Conservation (phyloP, 2,329 filamentous ascomycete genomes). For the Ascosphaera acerosa region DNA sequence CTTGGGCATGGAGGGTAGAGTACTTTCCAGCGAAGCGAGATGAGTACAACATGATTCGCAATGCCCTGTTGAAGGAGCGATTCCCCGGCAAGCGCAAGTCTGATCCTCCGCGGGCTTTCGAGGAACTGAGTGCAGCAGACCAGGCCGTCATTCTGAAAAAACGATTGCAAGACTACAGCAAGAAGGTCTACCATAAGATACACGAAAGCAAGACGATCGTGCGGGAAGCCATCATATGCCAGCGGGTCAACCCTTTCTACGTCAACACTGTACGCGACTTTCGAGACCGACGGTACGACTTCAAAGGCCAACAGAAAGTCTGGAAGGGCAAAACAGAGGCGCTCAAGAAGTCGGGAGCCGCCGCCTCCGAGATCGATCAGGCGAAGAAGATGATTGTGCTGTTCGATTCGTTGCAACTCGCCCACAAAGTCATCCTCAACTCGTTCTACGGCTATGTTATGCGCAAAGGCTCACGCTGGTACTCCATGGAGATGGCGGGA, state of each 20-base stretch:
- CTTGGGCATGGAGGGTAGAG: slow-evolving; percentile 96
- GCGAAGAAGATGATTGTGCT: slow-evolving; percentile 98
- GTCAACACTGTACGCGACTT: slow-evolving; percentile 92
- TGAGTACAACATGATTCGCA: slow-evolving; percentile 97
- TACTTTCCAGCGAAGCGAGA: slow-evolving; percentile 88
- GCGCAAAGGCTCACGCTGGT: slow-evolving; percentile 96
- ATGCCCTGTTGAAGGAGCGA: slow-evolving; percentile 70
- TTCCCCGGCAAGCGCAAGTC: slow-evolving; percentile 63
- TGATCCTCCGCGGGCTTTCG: slow-evolving; percentile 45
- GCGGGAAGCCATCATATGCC: slow-evolving; percentile 91
- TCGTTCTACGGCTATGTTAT: slow-evolving; percentile 99
- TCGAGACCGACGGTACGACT: slow-evolving; percentile 90
- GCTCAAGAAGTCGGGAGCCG: slow-evolving; percentile 58
- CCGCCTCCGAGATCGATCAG: slow-evolving; percentile 54
- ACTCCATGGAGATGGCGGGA: slow-evolving; percentile 97
- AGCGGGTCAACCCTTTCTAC: slow-evolving; percentile 94
- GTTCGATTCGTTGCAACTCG: slow-evolving; percentile 85
- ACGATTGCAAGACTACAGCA: slow-evolving; percentile 72
- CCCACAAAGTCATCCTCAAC: slow-evolving; percentile 97
- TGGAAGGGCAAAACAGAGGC: slow-evolving; percentile 94
- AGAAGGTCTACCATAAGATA: slow-evolving; percentile 99
- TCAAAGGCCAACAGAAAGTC: slow-evolving; percentile 91
- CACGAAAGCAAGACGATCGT: slow-evolving; percentile 83
- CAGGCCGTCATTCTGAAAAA: slow-evolving; percentile 62
- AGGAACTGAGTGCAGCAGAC: slow-evolving; percentile 59